phyloP scores from a whole-genome alignment of 331 rosid species.

The Spiraea crenata region DNA sequence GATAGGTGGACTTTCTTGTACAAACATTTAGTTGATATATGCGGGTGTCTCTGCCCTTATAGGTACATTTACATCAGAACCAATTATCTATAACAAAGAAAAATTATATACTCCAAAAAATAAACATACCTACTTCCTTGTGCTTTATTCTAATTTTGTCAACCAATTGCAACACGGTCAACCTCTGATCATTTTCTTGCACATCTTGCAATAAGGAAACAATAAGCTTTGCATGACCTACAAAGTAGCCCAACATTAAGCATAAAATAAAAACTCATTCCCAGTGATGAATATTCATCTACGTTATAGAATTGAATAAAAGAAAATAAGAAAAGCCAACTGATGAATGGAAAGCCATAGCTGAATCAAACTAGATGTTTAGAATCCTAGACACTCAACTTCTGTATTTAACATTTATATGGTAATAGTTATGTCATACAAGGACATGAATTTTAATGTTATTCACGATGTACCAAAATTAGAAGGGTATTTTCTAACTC shows the following conservation, averaged over 20 bases:
- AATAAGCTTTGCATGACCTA: constrained; percentile 74
- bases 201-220: constrained; percentile 75
- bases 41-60: neutral
- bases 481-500: too few species aligned
- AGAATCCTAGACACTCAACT: neutral
- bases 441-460: neutral
- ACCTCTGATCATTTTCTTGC: constrained; percentile 66
- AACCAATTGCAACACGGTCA: constrained; percentile 81
- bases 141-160: constrained; percentile 78
- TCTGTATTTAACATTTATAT: neutral
- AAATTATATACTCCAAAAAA: neutral
- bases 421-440: neutral
- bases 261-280: neutral
- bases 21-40: neutral
- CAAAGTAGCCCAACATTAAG: constrained; percentile 29
- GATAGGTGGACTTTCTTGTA: neutral
- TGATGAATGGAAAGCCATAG: neutral
- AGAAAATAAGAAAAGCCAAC: neutral
- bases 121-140: constrained; percentile 66
- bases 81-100: neutral
- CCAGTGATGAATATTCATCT: neutral
- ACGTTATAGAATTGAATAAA: neutral
- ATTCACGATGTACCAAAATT: neutral
- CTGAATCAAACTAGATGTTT: neutral
- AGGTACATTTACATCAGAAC: neutral